Base-by-base conservation (phyloP, 129 eudicot genomes). In the Helianthus tuberosus region DNA sequence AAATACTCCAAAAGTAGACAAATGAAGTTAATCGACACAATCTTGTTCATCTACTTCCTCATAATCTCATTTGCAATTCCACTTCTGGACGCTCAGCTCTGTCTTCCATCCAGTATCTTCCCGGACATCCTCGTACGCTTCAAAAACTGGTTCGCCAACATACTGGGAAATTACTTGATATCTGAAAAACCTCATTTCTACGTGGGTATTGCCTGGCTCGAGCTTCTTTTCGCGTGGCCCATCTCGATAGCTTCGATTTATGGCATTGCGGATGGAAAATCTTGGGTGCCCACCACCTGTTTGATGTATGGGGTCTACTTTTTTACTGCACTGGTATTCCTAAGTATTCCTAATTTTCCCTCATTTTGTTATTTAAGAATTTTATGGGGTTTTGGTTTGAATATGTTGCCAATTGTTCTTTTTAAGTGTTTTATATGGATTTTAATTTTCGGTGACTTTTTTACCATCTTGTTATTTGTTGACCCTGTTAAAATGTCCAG, bases 171-270 rank as follows among this genome's bases (percentile, higher is more conserved):
- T 57, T 92, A 89, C 49, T 66, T 92, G 75, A 47, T 87, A 39
- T 3, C 80, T 20, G 89, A 92, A 69, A 89, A 77, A 67, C 97
- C 97, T 11, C 82, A 77, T 79, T 92, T 92, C 85, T 89, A 83
- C 48, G 87, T 92, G 93, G 96, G 97, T 10, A 36, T 89, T 60
- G 80, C 87, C 62, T 89, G 93, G 97, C 63, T 86, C 32, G 88
- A 88, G 86, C 82, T 91, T 61, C 47, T 91, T 25, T 52, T 91
- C 41, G 88, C 85, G 0, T 91, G 96, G 97, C 97, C 92, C 13
- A 86, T 88, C 16, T 68, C 97, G 4, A 1, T 91, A 11, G 74
- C 79, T 11, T 82, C 80, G 41, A 67, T 88, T 27, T 86, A 88
- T 50, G 97, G 77, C 29, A 76, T 91, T 68, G 53, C 64, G 8